Conservation (phyloP, 2,329 filamentous ascomycete species). For the Colletotrichum eremochloae region DNA sequence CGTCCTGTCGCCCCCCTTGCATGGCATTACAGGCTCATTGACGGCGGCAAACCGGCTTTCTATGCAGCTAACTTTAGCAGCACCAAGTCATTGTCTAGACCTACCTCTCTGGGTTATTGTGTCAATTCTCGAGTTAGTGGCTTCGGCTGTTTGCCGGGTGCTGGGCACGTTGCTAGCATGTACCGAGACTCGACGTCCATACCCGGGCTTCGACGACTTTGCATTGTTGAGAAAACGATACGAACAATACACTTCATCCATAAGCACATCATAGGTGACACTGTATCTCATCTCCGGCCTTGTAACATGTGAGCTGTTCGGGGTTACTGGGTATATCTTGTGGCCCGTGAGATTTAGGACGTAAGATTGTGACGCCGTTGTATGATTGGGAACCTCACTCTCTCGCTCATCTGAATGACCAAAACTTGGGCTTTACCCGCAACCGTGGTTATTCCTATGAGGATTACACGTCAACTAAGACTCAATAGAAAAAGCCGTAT, state of each 20-base stretch:
- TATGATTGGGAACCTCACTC: neutral
- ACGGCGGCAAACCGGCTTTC: neutral
- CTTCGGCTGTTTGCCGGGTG: conserved; percentile 5
- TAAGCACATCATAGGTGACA: neutral
- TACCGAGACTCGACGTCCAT: neutral
- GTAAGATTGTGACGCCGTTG: neutral
- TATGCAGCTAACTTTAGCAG: neutral
- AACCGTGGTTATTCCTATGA: neutral
- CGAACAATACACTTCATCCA: neutral
- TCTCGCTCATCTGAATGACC: neutral
- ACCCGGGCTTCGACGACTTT: neutral
- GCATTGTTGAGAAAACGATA: neutral
- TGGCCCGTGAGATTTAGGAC: neutral
- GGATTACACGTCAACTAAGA: too few species aligned
- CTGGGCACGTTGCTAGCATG: conserved; percentile 34
- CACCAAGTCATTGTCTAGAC: conserved; percentile 10
- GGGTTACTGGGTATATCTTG: neutral
- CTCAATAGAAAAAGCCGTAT: neutral
- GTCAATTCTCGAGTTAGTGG: neutral
- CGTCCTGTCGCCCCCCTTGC: conserved; percentile 13
- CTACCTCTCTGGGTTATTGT: neutral
- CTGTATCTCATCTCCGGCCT: neutral
- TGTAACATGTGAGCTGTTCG: neutral
- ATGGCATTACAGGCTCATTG: neutral
- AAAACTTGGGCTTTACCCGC: neutral